Conservation (phyloP, 2,329 filamentous ascomycete genomes). For the Mollisia scopiformis region DNA sequence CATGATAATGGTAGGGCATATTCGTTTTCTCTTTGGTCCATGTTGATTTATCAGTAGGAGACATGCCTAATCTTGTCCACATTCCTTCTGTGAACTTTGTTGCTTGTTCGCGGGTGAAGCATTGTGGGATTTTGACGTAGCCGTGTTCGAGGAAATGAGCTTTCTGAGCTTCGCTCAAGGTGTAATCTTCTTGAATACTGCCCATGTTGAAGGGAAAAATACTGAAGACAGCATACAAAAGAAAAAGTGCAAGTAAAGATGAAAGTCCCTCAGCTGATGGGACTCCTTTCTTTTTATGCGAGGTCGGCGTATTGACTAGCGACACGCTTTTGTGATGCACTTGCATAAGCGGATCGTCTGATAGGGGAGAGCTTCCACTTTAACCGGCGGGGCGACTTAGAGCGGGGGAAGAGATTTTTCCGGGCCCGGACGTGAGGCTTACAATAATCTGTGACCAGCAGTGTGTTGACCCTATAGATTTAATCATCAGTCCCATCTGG, state of each 20-base stretch:
- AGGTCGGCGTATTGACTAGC: neutral
- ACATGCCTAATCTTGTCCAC: conserved; percentile 69
- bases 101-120: conserved; percentile 52
- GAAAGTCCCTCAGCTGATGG: neutral
- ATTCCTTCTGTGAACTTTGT: conserved; percentile 51
- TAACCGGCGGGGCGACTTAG: conserved; percentile 9
- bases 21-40: conserved; percentile 65
- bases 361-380: conserved; percentile 4
- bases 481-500: too few relatives aligned
- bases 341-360: neutral
- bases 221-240: neutral
- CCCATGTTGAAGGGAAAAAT: conserved; percentile 9
- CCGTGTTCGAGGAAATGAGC: conserved; percentile 58
- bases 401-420: neutral
- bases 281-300: neutral
- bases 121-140: conserved; percentile 55
- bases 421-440: neutral
- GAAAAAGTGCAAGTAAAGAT: neutral
- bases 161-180: conserved; percentile 48
- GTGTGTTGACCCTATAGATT: too few relatives aligned
- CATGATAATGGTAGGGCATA: conserved; percentile 64
- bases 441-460: too few relatives aligned
- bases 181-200: conserved; percentile 8
- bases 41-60: conserved; percentile 63
- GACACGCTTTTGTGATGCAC: neutral